Base-by-base conservation (phyloP, 768 basidiomycete species). In the Lactarius deliciosus region DNA sequence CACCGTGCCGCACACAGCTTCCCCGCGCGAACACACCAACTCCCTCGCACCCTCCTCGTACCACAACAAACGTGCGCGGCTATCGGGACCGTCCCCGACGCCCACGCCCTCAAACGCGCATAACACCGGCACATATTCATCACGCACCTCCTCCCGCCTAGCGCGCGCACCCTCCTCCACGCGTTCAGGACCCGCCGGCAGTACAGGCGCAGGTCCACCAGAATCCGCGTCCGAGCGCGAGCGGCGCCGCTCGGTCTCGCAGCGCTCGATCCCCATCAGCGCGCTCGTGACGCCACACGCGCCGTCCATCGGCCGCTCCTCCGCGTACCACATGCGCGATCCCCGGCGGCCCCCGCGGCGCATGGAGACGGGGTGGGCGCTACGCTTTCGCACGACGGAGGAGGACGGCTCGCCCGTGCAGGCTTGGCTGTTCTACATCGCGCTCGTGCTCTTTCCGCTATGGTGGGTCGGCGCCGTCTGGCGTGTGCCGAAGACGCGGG, bases 261-360 rank as follows among this genome's bases (percentile, higher is more conserved):
- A 87, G 73, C 79, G 81, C 15, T 92, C 90, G n/a, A 88, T 93
- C 25, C 91, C 91, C 3, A 83, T 93, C 63, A 88, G 88, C 47
- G 91, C 91, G 3, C 79, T 91, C 69, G 82, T 93, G 53, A 86
- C 89, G 3, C 90, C 91, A 0, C 90, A 89, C 72, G 90, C 88
- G 30, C 91, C 90, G 5, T 92, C 91, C 9, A 72, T 93, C 45
- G 77, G 80, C 43, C 81, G 78, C 55, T 2, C 63, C 6, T 86
- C 82, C 34, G 81, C 80, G 20, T 92, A 86, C 71, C 89, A 92
- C 72, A 92, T 92, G 91, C 85, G 88, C 40, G 91, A 92, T 75
- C 91, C 90, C 0, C 83, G 86, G 22, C 87, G 80, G 70, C 89
- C 89, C 5, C 81, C 83, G 0, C 85, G 82, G 54, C 76, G 83